Conservation (phyloP, 306 rosid genomes). For the Lablab purpureus region DNA sequence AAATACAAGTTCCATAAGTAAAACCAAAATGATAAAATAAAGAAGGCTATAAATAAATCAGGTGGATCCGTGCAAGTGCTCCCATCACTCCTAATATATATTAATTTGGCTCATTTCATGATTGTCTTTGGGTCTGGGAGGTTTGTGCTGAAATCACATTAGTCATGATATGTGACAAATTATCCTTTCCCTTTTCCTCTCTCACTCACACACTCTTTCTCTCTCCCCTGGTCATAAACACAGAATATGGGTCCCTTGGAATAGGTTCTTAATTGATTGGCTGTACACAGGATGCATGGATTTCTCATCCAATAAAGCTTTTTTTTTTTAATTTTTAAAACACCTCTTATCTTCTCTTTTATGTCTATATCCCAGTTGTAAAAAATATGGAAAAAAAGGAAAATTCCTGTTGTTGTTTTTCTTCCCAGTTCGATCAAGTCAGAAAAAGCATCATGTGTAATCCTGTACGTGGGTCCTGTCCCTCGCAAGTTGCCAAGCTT, state of each 20-base stretch:
- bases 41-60: background rate
- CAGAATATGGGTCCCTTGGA: slow-evolving; percentile 41
- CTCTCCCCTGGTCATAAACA: background rate
- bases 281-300: slow-evolving; percentile 38
- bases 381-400: background rate
- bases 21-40: background rate
- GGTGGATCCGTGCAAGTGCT: slow-evolving; percentile 20
- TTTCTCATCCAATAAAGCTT: slow-evolving; percentile 32
- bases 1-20: background rate
- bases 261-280: slow-evolving; percentile 52
- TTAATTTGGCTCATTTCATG: slow-evolving; percentile 18
- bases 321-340: background rate
- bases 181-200: background rate
- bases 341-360: background rate
- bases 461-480: slow-evolving; percentile 33
- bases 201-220: background rate
- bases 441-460: slow-evolving; percentile 40
- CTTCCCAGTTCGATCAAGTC: slow-evolving; percentile 35
- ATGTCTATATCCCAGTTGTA: background rate
- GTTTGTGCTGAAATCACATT: slow-evolving; percentile 41
- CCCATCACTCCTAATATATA: slow-evolving; percentile 1
- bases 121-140: background rate
- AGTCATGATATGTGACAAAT: slow-evolving; percentile 19
- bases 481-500: slow-evolving; percentile 47
- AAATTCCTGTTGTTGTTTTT: background rate